Evolutionary conservation across 805 yeast genomes (phyloP), one percentile per base, ranked within the genome.

Genomic region (Candida multigemmis): DNA sequence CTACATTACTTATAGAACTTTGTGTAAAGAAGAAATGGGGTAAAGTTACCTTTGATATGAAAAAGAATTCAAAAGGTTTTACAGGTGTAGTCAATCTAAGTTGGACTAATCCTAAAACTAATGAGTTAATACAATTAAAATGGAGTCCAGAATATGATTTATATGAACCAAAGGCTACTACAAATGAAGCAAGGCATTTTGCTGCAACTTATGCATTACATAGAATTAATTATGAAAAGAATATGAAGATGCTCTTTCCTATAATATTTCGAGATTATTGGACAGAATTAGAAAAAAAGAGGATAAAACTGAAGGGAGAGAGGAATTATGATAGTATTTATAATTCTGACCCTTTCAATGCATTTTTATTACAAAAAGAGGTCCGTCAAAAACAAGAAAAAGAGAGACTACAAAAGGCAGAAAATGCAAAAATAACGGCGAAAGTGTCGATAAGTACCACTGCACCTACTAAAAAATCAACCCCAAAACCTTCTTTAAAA

Each of bases 1-100:
- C 82, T 3, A 76, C 91, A 0, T 53, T 89, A 11, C 65, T 89
- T 4, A 84, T 84, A 43, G 98, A 89, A 44, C 78, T 76, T 37
- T 81, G 91, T 36, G 96, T 84, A 48, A 81, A 78, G 47, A 74
- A 71, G 33, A 84, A 85, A 52, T 89, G 98, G 98, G 79, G 77
- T 32, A 78, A 77, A 38, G 93, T 84, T 3, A 76, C 69, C 13
- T 83, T 84, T 39, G 87, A 82, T 25, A 77, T 79, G 81, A 66
- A 56, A 23, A 46, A 53, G 35, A 33, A 37, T 5, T 25, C 36
- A 21, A 44, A 41, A 24, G 93, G 94, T 1, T 68, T 77, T 48
- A 48, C 74, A 0, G 85, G 89, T 0, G 60, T 71, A 1, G 85
- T 79, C 0, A 59, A 66, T 9, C 46, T 91, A 12, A 68, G 75